A percentile compares a stretch with the other conserved stretches of the same genome.
phyloP scores from a whole-genome alignment of 805 yeast genomes.

The Phaffomyces thermotolerans region DNA sequence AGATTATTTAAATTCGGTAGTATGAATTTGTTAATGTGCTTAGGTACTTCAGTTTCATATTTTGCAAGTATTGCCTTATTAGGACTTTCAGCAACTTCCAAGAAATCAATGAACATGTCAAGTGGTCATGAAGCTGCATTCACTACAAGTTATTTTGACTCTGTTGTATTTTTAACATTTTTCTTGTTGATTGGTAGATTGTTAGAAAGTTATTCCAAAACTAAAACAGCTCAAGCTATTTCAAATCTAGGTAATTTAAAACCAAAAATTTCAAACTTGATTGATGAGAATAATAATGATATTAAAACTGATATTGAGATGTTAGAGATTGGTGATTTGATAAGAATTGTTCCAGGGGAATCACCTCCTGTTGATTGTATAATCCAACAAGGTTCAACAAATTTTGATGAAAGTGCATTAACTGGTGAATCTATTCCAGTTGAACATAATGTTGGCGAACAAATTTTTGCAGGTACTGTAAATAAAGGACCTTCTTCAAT shows the following conservation, averaged over 20 bases:
- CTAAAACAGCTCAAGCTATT: conserved; percentile 60
- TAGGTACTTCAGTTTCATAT: conserved; percentile 70
- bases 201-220: conserved; percentile 59
- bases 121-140: conserved; percentile 29
- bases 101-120: background rate
- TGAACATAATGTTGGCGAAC: conserved; percentile 50
- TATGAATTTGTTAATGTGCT: conserved; percentile 64
- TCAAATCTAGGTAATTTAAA: conserved; percentile 45
- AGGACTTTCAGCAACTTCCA: conserved; percentile 33
- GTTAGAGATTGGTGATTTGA: conserved; percentile 45
- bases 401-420: conserved; percentile 55
- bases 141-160: conserved; percentile 67
- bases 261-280: conserved; percentile 40
- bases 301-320: conserved; percentile 32
- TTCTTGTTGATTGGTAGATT: conserved; percentile 66
- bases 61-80: conserved; percentile 57
- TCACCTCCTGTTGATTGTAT: conserved; percentile 56
- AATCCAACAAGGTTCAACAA: conserved; percentile 37
- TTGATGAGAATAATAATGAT: conserved; percentile 28
- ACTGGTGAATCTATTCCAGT: conserved; percentile 62
- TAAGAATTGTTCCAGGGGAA: conserved; percentile 45
- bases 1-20: conserved; percentile 67
- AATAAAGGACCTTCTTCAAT: conserved; percentile 52
- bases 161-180: conserved; percentile 69
- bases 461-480: conserved; percentile 65